Conservation (phyloP, 1,284 basidiomycete species). For the Leccinum griseonigrum region DNA sequence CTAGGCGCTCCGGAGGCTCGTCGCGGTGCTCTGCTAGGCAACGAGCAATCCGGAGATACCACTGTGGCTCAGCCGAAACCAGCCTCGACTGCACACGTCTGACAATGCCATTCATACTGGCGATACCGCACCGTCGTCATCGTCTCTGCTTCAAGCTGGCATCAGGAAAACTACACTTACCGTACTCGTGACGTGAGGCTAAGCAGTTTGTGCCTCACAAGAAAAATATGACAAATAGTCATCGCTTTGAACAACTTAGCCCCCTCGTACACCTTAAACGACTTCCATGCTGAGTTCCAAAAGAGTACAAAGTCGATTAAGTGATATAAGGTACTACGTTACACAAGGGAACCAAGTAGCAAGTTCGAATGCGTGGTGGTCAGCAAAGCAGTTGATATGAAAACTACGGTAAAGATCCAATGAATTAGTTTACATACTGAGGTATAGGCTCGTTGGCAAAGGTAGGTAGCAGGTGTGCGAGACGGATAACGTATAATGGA, state of each 20-base stretch:
- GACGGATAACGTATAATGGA: conserved; percentile 1
- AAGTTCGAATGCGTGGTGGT: conserved; percentile 1
- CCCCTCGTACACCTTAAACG: neutral
- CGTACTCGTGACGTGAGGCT: neutral
- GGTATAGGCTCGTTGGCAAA: neutral
- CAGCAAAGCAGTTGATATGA: neutral
- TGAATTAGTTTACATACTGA: neutral
- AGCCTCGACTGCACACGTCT: no score
- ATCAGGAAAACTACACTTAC: neutral
- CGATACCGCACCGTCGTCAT: no score
- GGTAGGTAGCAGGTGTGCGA: neutral
- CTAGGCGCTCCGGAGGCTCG: no score
- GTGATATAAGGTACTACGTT: neutral
- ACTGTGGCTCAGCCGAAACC: no score
- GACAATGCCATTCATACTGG: no score
- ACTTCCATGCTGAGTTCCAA: neutral
- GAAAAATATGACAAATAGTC: neutral
- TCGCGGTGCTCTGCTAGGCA: no score
- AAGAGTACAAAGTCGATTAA: neutral
- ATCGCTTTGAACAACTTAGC: neutral
- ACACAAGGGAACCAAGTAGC: neutral
- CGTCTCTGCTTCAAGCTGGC: no score
- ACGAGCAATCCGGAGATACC: no score
- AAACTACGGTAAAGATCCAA: neutral
- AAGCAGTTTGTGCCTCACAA: neutral